These are phyloP conservation scores for Gnaphalium uliginosum DNA, from an alignment of 129 eudicot genomes.

Conservation along the genomic window DNA sequence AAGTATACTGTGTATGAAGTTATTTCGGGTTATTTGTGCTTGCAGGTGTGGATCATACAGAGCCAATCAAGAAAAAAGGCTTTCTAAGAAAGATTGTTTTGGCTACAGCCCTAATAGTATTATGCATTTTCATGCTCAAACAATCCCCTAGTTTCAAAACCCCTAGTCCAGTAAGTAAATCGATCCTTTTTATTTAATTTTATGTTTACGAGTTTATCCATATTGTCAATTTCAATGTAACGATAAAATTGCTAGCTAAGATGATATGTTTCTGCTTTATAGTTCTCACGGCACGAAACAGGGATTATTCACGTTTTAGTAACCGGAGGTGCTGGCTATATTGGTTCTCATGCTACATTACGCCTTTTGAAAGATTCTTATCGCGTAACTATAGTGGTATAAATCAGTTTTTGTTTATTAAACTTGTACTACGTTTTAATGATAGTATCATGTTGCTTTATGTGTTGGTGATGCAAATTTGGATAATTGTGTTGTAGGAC, in stretches of 20 bases:
- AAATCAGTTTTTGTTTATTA: background rate
- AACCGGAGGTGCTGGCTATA: constrained; percentile 95
- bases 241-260: background rate
- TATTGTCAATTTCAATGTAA: background rate
- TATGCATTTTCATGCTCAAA: constrained; percentile 62
- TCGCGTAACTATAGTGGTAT: constrained; percentile 91
- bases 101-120: constrained; percentile 47
- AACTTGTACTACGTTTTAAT: background rate
- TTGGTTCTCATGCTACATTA: constrained; percentile 86
- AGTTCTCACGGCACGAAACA: constrained; percentile 69
- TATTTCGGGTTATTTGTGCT: constrained; percentile 12
- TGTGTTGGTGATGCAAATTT: background rate
- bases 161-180: constrained; percentile 52
- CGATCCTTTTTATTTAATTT: background rate
- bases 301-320: constrained; percentile 84
- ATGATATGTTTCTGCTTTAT: constrained; percentile 15
- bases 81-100: constrained; percentile 51
- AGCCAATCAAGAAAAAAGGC: constrained; percentile 51
- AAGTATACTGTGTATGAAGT: constrained; percentile 7
- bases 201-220: background rate
- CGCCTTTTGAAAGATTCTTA: constrained; percentile 70
- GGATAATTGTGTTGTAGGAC: constrained; percentile 47
- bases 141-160: constrained; percentile 49
- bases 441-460: background rate
- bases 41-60: constrained; percentile 67